Evolutionary conservation across 2,329 filamentous ascomycete species (phyloP), one percentile per base, ranked within the genome.

Genomic region (Rutstroemia sydowiana): DNA sequence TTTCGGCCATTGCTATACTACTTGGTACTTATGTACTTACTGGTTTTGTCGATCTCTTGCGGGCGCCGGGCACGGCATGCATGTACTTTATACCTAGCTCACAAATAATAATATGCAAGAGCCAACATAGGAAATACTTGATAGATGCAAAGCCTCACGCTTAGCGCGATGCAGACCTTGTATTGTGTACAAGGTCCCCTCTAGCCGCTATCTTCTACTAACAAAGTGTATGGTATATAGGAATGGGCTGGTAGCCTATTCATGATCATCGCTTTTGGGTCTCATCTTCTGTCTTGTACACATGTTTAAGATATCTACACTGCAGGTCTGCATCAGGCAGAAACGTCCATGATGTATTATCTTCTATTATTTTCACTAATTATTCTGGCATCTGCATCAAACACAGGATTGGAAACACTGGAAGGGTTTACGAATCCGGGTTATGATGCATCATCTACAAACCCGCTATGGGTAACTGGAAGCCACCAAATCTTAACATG

Each of bases 401-500:
- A n/a, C n/a, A 18, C 26, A 30, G 11, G 34, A 3, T 45, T 45
- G 20, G 23, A 32, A 26, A 31, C 23, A 16, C 34, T 23, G 18
- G 48, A 32, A 30, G 26, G 31, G 9, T 51, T 51, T n/a, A 30
- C 23, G 14, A 45, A 32, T 45, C 48, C 48, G 16, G 37, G 48
- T 40, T 30, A 23, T 31, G 23, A 31, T 7, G 23, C 32, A 21
- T 45, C 32, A 21, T 45, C 41, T 36, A 26, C 36, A 18, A 41
- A 46, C 23, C 49, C 49, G 13, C 9, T 34, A 8, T 52, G 49
- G 49, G 30, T 20, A 9, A 30, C 34, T n/a, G 49, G 36, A 13
- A 42, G 26, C 13, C 43, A 52, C 4, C 49, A 52, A 42, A 34
- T 20, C 10, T 26, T 52, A 42, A 40, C 49, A 20, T 52, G 49